phyloP scores from a whole-genome alignment of 495 filamentous ascomycete species.

The Podospora bellae-mahoneyi region DNA sequence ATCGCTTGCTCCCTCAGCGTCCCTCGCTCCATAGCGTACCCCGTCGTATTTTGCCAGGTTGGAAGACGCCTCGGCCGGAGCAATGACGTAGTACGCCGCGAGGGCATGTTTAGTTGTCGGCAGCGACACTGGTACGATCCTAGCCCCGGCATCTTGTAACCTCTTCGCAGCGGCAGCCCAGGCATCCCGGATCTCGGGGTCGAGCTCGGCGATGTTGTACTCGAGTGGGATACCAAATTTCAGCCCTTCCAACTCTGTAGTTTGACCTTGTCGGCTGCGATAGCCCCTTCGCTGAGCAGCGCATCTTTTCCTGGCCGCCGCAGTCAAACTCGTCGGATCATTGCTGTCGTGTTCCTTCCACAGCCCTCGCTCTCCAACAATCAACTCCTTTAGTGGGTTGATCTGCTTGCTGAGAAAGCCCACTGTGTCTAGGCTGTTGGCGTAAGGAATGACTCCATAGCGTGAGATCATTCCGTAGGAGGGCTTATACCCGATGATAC shows the following conservation, averaged over 20 bases:
- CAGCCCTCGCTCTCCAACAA: constrained; percentile 44
- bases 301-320: constrained; percentile 51
- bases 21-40: constrained; percentile 69
- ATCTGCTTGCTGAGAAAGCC: constrained; percentile 65
- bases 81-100: constrained; percentile 91
- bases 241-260: constrained; percentile 32
- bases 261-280: constrained; percentile 21
- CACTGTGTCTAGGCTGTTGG: constrained; percentile 93
- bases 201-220: constrained; percentile 85
- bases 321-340: constrained; percentile 74
- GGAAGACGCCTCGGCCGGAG: constrained; percentile 90
- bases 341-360: constrained; percentile 57
- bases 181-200: constrained; percentile 56
- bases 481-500: constrained; percentile 87
- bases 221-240: constrained; percentile 75
- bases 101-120: constrained; percentile 81
- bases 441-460: constrained; percentile 90
- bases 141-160: constrained; percentile 60
- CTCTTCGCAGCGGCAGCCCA: constrained; percentile 61
- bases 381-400: constrained; percentile 49
- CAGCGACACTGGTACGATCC: constrained; percentile 71
- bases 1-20: constrained; percentile 29
- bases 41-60: constrained; percentile 99
- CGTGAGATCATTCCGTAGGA: constrained; percentile 67
- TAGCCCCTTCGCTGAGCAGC: constrained; percentile 44